Percentiles rank a stretch among this genome's conserved stretches.
phyloP scores from a whole-genome alignment of 495 filamentous ascomycete species.

The Peziza echinospora region DNA sequence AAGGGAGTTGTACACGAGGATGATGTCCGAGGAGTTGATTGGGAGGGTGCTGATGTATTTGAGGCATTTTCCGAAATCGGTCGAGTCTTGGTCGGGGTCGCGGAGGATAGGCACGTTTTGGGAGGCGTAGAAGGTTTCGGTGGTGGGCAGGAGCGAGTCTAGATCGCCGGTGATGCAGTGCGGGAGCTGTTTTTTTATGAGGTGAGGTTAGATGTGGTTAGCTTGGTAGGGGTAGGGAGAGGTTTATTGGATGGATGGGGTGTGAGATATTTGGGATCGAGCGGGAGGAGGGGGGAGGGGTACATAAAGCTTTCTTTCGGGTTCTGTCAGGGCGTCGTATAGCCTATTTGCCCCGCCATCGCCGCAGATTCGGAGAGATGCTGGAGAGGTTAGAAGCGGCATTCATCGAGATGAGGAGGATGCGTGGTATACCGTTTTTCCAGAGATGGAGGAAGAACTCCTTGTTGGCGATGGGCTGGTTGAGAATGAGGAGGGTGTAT shows the following conservation, averaged over 20 bases:
- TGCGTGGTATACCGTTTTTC: constrained; percentile 30
- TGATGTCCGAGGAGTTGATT: constrained; percentile 7
- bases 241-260: background rate
- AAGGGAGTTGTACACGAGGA: constrained; percentile 3
- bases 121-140: constrained; percentile 37
- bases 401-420: background rate
- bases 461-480: constrained; percentile 43
- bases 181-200: no score
- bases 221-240: constrained; percentile 13
- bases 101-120: constrained; percentile 34
- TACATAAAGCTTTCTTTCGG: constrained; percentile 10
- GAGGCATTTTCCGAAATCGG: constrained; percentile 60
- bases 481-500: constrained; percentile 36
- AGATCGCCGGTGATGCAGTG: constrained; percentile 68
- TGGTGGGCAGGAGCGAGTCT: constrained; percentile 47
- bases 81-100: constrained; percentile 60
- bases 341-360: constrained; percentile 82
- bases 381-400: background rate
- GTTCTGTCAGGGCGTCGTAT: constrained; percentile 30
- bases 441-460: constrained; percentile 29
- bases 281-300: background rate
- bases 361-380: constrained; percentile 39
- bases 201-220: no score
- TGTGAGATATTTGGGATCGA: constrained; percentile 2
- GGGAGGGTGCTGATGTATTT: constrained; percentile 29